Conservation (phyloP, 2,329 filamentous ascomycete species). For the Penicillium sclerotigenum region DNA sequence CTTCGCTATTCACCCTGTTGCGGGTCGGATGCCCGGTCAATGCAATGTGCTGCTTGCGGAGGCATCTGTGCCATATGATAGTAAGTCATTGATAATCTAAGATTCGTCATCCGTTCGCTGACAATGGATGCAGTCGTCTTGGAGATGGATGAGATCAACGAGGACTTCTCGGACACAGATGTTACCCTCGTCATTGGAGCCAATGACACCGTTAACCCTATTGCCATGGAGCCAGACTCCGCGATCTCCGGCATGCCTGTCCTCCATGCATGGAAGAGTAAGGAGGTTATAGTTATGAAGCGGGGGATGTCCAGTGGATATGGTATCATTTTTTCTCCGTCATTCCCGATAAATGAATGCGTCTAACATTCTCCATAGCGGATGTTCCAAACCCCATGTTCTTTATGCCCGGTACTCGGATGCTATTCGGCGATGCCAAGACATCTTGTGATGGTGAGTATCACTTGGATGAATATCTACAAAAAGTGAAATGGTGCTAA, state of each 20-base stretch:
- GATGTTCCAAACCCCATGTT: conserved; percentile 94
- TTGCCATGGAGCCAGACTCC: conserved; percentile 76
- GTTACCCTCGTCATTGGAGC: conserved; percentile 85
- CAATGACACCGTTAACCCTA: conserved; percentile 90
- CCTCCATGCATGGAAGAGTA: conserved; percentile 88
- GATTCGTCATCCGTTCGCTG: conserved; percentile 8
- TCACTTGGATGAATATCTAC: not conserved
- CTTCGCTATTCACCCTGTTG: conserved; percentile 87
- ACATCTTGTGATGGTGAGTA: conserved; percentile 71
- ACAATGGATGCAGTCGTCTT: conserved; percentile 58
- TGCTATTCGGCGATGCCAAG: conserved; percentile 90
- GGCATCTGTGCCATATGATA: conserved; percentile 84
- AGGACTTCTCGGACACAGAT: conserved; percentile 82
- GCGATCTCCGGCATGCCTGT: conserved; percentile 92
- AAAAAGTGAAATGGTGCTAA: not conserved
- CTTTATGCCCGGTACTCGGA: conserved; percentile 82
- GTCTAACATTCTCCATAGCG: conserved; percentile 49
- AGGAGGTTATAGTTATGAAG: conserved; percentile 92
- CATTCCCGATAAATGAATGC: not conserved
- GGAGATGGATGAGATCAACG: conserved; percentile 96
- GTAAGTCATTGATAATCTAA: conserved; percentile 30
- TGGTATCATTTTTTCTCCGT: conserved; percentile 50
- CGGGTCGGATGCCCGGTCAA: conserved; percentile 88
- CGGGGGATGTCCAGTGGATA: conserved; percentile 84
- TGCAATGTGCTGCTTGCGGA: conserved; percentile 89